A percentile compares a stretch with the other conserved stretches of the same genome.
phyloP scores from a whole-genome alignment of 1,139 yeast genomes.

The Debaryomyces udenii region DNA sequence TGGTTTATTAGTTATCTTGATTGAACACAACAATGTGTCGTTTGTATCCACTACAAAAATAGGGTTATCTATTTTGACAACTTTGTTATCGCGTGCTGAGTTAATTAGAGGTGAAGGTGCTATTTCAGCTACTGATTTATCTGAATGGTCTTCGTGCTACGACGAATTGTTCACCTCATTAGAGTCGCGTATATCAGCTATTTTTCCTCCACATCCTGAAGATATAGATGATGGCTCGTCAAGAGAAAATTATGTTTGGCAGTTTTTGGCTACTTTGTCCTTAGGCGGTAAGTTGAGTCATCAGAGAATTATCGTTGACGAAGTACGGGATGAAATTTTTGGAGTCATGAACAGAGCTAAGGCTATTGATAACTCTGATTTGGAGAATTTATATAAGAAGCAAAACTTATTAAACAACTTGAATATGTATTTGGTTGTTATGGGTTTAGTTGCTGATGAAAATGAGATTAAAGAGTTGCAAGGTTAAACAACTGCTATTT shows the following conservation, averaged over 20 bases:
- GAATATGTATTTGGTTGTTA: slow-evolving; percentile 91
- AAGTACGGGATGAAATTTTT: slow-evolving; percentile 90
- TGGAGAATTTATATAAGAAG: slow-evolving; percentile 58
- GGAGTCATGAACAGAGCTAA: slow-evolving; percentile 86
- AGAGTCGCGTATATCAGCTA: slow-evolving; percentile 74
- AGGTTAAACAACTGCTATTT: slow-evolving; percentile 13
- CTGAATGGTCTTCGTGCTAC: slow-evolving; percentile 81
- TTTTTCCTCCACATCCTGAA: slow-evolving; percentile 76
- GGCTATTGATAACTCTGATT: slow-evolving; percentile 56
- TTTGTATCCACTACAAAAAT: slow-evolving; percentile 80
- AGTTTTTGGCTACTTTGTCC: slow-evolving; percentile 91
- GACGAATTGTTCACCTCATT: slow-evolving; percentile 78
- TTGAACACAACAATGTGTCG: slow-evolving; percentile 72
- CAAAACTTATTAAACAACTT: slow-evolving; percentile 75
- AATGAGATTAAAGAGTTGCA: slow-evolving; percentile 58
- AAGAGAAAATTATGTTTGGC: slow-evolving; percentile 80
- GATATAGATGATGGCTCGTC: slow-evolving; percentile 68
- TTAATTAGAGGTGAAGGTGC: slow-evolving; percentile 82
- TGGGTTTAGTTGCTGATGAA: slow-evolving; percentile 92
- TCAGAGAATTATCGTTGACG: slow-evolving; percentile 93
- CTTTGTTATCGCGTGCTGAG: slow-evolving; percentile 89
- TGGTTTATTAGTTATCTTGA: slow-evolving; percentile 73
- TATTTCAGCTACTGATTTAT: slow-evolving; percentile 59
- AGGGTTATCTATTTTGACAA: slow-evolving; percentile 86
- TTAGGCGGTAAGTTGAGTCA: slow-evolving; percentile 91